Evolutionary conservation across 2,329 filamentous ascomycete genomes (phyloP), one percentile per base, ranked within the genome.

Genomic region (Elsinoe batatas): DNA sequence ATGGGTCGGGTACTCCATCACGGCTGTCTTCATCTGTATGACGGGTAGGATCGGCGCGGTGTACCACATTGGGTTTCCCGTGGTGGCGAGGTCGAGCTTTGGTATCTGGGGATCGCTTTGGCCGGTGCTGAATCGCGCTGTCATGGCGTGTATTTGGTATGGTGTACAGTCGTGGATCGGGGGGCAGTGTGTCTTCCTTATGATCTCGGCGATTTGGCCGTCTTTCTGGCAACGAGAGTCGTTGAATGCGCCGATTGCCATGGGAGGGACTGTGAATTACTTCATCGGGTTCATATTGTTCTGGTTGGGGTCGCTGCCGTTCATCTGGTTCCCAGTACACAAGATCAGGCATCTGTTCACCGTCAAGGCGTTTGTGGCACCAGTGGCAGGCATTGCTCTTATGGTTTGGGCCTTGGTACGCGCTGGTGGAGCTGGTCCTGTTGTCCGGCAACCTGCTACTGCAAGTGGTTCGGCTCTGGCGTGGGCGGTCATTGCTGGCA

Each of bases 331-430:
- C 62, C 89, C 88, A 0, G 88, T 95, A 1, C 87, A 95, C 70
- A 82, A 91, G 72, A 84, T 95, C 64, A 83, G 90, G 44, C 90
- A 95, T 68, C 75, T 95, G 3, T 95, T 95, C 72, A 95, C 90
- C 0, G 86, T 88, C 65, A 96, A 96, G 73, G 83, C 91, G 0
- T 87, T 83, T 65, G 81, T 94, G 58, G 90, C 93, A 0, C 91
- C 91, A 0, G 77, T 79, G 36, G 89, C 88, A n/a, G 90, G 87
- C 51, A 76, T 95, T 50, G 82, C 87, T 12, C 93, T 93, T 69
- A 87, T 95, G 69, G 85, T 88, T 64, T 96, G 91, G 91, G 81
- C 88, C 1, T 78, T 95, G 22, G 83, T 88, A 35, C 81, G 86
- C 22, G 91, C 91, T 30, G 81, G 89, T 42, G 91, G 90, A 0